Evolutionary conservation across 2,329 filamentous ascomycete genomes (phyloP), one percentile per base, ranked within the genome.

Genomic region (Calycina herbarum): DNA sequence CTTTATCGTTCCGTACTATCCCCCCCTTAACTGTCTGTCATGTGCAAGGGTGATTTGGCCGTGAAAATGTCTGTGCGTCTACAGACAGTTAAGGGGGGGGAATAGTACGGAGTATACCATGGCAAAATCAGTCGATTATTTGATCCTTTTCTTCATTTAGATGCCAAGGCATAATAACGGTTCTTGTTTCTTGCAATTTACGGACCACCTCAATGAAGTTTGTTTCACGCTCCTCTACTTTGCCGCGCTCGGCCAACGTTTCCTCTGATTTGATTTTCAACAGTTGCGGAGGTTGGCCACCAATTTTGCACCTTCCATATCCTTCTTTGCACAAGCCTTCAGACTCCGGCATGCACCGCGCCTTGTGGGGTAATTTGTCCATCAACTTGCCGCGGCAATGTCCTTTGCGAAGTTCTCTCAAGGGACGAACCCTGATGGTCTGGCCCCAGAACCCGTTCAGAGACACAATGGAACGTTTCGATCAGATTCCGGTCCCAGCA

Each of bases 351-450:
- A 27, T 27, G 48, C 24, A 54, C 20, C 48, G 20, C 20, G 24
- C 24, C 48, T 54, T 24, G 48, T 54, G 48, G n/a, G n/a, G 24
- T 54, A 13, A 54, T 54, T 20, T 20, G 45, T 51, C 20, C 45
- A 54, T 54, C 48, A 24, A 27, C 48, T 24, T 54, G 48, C 48
- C 20, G 48, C 48, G 27, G 48, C 48, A 27, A 24, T 54, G n/a
- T 24, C 24, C 48, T 54, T 54, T 27, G 48, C 48, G 48, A 54
- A 27, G 20, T 54, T 48, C 42, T 24, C n/a, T 54, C 48, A 54
- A 13, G 24, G 20, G 48, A 20, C 20, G 20, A n/a, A 20, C 45
- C 45, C 20, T 51, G 45, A 38, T 51, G 45, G 5, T 20, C 20
- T 54, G 48, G 2, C 38, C 38, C 38, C 38, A 40, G 38, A 40